These are phyloP conservation scores for Hypoxylon intermedium DNA, from an alignment of 495 filamentous ascomycete species.

Conservation along the genomic window DNA sequence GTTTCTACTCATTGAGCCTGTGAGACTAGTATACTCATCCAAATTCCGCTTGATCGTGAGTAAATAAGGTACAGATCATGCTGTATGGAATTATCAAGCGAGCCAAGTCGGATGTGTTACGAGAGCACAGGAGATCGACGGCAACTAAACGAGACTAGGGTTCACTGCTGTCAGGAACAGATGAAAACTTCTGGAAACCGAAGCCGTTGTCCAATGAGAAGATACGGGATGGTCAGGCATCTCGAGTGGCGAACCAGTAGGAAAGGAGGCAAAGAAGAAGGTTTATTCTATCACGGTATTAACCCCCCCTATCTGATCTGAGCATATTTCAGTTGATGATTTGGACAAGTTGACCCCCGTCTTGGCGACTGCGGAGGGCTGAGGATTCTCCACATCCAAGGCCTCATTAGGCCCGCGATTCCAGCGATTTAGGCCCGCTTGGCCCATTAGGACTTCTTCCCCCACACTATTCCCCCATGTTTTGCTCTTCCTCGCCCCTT, in stretches of 20 bases:
- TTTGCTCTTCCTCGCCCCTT: background rate
- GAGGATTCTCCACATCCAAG: constrained; percentile 22
- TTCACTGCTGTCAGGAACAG: constrained; percentile 34
- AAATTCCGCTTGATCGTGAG: background rate
- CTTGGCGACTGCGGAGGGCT: constrained; percentile 33
- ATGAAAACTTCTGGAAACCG: constrained; percentile 21
- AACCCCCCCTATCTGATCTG: constrained; percentile 16
- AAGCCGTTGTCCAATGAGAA: constrained; percentile 27
- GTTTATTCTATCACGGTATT: constrained; percentile 6
- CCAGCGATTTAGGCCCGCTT: constrained; percentile 23
- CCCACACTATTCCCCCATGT: constrained; percentile 2
- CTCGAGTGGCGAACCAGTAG: constrained; percentile 19
- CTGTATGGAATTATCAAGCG: constrained; percentile 3
- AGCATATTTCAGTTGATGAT: constrained; percentile 26
- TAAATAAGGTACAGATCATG: constrained; percentile 7
- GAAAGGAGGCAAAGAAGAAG: constrained; percentile 17
- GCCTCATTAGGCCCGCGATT: constrained; percentile 30
- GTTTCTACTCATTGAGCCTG: constrained; percentile 18
- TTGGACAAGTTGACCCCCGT: constrained; percentile 26
- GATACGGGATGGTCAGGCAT: constrained; percentile 27
- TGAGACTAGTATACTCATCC: constrained; percentile 10
- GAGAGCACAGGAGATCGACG: constrained; percentile 23
- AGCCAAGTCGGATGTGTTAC: constrained; percentile 35
- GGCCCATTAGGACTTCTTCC: constrained; percentile 7
- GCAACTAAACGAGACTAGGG: constrained; percentile 25